Evolutionary conservation across 306 rosid genomes (phyloP).

Genomic region (Trichosanthes cucumerina): DNA sequence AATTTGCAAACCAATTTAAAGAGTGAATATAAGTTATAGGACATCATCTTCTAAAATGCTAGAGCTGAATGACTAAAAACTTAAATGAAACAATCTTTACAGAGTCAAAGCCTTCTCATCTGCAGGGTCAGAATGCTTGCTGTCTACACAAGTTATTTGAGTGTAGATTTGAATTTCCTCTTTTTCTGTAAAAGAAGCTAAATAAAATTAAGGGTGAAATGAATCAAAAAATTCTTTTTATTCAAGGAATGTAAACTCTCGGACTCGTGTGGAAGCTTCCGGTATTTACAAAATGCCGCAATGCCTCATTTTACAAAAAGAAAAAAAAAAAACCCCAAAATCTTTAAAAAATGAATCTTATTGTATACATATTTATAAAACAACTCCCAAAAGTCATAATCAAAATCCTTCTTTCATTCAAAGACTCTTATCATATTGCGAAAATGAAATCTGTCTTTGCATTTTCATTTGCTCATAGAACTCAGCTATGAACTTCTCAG

Average conservation of each 20-base stretch:
- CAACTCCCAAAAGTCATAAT: background rate
- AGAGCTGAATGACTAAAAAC: background rate
- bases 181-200: background rate
- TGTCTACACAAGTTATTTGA: background rate
- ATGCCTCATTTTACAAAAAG: background rate
- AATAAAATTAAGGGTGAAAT: background rate
- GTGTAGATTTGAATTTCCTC: background rate
- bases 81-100: too few relatives aligned
- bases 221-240: background rate
- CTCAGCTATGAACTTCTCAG: conserved; percentile 76
- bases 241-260: background rate
- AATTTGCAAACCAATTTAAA: too few relatives aligned
- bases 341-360: background rate
- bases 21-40: too few relatives aligned
- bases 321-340: background rate
- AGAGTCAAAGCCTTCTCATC: too few relatives aligned
- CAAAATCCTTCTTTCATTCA: conserved; percentile 2
- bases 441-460: conserved; percentile 41
- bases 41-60: too few relatives aligned
- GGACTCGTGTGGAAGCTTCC: conserved; percentile 7
- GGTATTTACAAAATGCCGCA: conserved; percentile 33
- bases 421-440: conserved; percentile 16
- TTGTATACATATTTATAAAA: background rate
- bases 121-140: background rate
- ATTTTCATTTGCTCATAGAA: conserved; percentile 55